A percentile compares a stretch with the other conserved stretches of the same genome.
Conservation (phyloP, 345 rosid genomes). For the Iberis pinnata region DNA sequence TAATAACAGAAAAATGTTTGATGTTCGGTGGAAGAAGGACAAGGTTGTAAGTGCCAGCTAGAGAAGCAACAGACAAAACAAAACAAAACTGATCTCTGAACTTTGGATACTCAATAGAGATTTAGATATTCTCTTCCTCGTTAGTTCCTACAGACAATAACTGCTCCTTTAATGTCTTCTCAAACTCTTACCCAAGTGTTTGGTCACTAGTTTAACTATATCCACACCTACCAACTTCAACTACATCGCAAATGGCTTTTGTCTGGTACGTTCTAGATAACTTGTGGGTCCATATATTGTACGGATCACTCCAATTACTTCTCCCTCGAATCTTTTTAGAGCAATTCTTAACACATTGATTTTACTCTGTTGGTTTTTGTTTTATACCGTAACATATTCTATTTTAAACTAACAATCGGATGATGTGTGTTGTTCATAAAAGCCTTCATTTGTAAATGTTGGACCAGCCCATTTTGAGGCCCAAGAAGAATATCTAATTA, state of each 20-base stretch:
- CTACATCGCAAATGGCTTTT: constrained; percentile 11
- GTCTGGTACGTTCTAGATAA: constrained; percentile 17
- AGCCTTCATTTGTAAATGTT: too few species aligned
- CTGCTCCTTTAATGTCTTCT: constrained; percentile 18
- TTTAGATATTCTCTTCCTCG: constrained; percentile 31
- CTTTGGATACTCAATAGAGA: constrained; percentile 13
- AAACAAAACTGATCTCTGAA: constrained; percentile 16
- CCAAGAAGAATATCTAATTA: too few species aligned
- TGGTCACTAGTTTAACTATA: constrained; percentile 20
- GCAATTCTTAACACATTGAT: neutral
- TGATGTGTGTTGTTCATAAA: too few species aligned
- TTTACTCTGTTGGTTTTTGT: neutral
- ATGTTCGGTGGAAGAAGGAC: constrained; percentile 12
- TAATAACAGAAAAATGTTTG: neutral
- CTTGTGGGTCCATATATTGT: constrained; percentile 18
- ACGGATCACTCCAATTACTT: constrained; percentile 3
- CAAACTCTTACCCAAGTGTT: constrained; percentile 23
- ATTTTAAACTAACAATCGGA: too few species aligned
- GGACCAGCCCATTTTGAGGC: too few species aligned
- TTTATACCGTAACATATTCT: too few species aligned
- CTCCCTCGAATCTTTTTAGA: too few species aligned
- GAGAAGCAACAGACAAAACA: too few species aligned
- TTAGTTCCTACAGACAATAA: constrained; percentile 27
- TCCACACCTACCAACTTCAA: neutral
- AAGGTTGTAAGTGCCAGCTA: too few species aligned